Evolutionary conservation across 306 rosid genomes (phyloP).

Genomic region (Abrus pulchellus): DNA sequence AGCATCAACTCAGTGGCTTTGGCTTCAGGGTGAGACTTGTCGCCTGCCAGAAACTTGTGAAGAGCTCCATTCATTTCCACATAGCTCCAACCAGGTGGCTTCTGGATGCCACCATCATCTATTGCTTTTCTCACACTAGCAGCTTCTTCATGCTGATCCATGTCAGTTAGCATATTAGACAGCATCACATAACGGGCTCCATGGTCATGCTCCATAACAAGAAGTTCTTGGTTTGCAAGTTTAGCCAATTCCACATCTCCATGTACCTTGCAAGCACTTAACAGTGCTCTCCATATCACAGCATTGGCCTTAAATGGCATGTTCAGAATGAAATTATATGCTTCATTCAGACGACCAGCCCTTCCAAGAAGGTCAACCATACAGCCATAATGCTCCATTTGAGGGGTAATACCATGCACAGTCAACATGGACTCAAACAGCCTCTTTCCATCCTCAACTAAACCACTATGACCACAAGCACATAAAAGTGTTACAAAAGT

Average conservation of each 20-base stretch:
- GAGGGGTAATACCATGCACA: conserved; percentile 44
- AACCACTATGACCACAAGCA: conserved; percentile 62
- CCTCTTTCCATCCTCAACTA: conserved; percentile 57
- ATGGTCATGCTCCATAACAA: conserved; percentile 56
- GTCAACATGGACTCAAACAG: conserved; percentile 53
- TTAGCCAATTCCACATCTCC: conserved; percentile 55
- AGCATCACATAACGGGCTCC: conserved; percentile 57
- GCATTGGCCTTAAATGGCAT: conserved; percentile 62
- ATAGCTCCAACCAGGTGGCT: conserved; percentile 66
- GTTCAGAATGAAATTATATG: conserved; percentile 45
- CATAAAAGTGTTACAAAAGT: conserved; percentile 60
- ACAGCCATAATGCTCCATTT: conserved; percentile 59
- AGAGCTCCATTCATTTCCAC: conserved; percentile 55
- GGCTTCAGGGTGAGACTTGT: conserved; percentile 42
- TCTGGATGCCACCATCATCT: conserved; percentile 52
- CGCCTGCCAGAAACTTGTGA: conserved; percentile 54
- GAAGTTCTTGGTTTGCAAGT: conserved; percentile 54
- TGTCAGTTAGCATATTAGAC: conserved; percentile 50
- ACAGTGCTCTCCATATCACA: conserved; percentile 55
- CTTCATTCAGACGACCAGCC: conserved; percentile 53
- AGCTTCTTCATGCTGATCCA: conserved; percentile 57
- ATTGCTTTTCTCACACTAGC: conserved; percentile 50
- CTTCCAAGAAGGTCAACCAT: conserved; percentile 65
- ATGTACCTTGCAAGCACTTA: conserved; percentile 56
- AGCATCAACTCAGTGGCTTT: conserved; percentile 51